A percentile compares a stretch with the other conserved stretches of the same genome.
Conservation (phyloP, 73 alveolate genomes). For the Tetrahymena malaccensis region DNA sequence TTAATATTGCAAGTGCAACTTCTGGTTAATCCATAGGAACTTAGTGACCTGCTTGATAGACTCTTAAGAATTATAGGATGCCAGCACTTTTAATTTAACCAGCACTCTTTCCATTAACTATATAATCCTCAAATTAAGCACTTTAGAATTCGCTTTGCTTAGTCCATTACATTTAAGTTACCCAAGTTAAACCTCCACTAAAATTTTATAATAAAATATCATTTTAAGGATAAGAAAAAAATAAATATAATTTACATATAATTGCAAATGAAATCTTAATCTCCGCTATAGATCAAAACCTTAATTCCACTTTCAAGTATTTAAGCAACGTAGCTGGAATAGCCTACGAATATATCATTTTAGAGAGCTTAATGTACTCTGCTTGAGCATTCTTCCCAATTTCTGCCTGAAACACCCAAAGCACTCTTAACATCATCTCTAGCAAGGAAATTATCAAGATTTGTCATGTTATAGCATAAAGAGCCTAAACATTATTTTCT, state of each 20-base stretch:
- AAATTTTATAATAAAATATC: not conserved
- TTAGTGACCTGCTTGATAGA: slow-evolving; percentile 87
- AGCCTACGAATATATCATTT: slow-evolving; percentile 45
- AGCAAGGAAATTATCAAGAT: slow-evolving; percentile 26
- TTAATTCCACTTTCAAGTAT: slow-evolving; percentile 37
- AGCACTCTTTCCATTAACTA: not conserved
- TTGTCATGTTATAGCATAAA: slow-evolving; percentile 36
- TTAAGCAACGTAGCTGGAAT: slow-evolving; percentile 33
- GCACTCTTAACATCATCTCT: slow-evolving; percentile 13
- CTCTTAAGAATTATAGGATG: slow-evolving; percentile 14
- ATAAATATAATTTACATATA: slow-evolving; percentile 29
- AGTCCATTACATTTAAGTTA: slow-evolving; percentile 22
- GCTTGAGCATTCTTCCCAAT: slow-evolving; percentile 45
- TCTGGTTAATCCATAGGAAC: slow-evolving; percentile 85
- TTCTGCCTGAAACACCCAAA: slow-evolving; percentile 44
- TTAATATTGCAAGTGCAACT: slow-evolving; percentile 41
- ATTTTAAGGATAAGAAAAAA: not conserved
- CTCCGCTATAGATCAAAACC: slow-evolving; percentile 53
- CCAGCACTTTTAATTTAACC: not conserved
- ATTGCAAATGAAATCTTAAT: slow-evolving; percentile 57
- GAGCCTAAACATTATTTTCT: slow-evolving; percentile 43
- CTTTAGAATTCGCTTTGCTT: slow-evolving; percentile 19
- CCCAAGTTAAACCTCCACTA: slow-evolving; percentile 15
- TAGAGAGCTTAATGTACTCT: slow-evolving; percentile 42
- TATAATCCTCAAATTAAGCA: slow-evolving; percentile 44